Base-by-base conservation (phyloP, 78 protist species). In the Dictyostelium firmibasis region DNA sequence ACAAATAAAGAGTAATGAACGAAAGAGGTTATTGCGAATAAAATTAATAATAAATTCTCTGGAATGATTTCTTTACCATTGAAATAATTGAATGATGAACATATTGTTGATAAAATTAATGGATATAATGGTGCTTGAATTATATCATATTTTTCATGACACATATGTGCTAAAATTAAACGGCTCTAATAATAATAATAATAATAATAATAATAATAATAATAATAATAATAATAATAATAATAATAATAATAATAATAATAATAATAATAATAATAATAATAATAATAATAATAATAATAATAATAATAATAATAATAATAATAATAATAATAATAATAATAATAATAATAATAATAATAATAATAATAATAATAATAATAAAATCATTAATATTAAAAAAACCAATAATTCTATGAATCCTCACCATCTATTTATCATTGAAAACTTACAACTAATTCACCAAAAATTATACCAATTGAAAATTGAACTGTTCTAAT, bases 391-490 rank as follows among this genome's bases (percentile, higher is more conserved):
- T n/a, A n/a, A n/a, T n/a, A n/a, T n/a, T n/a, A n/a, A n/a, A n/a
- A n/a, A n/a, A n/a, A n/a, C n/a, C n/a, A n/a, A n/a, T n/a, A n/a
- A n/a, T n/a, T n/a, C n/a, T n/a, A n/a, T n/a, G n/a, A n/a, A n/a
- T n/a, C n/a, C n/a, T n/a, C n/a, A n/a, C n/a, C n/a, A n/a, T n/a
- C n/a, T n/a, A n/a, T n/a, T n/a, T n/a, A n/a, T n/a, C n/a, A n/a
- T n/a, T n/a, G n/a, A 27, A 44, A 33, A 87, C 93, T 38, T 87
- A 87, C 93, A 89, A 89, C 94, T 69, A 89, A 81, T 50, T 89
- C 88, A 47, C 94, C 94, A 81, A 89, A 89, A 13, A 89, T 36
- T 20, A 89, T 31, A 70, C 94, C 94, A 81, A 89, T 89, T 43
- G 87, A 23, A 18, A 81, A 31, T 78, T 81, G 87, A 27, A 81